Evolutionary conservation across 2,329 filamentous ascomycete species (phyloP), one percentile per base, ranked within the genome.

Genomic region (Talaromyces verruculosus): DNA sequence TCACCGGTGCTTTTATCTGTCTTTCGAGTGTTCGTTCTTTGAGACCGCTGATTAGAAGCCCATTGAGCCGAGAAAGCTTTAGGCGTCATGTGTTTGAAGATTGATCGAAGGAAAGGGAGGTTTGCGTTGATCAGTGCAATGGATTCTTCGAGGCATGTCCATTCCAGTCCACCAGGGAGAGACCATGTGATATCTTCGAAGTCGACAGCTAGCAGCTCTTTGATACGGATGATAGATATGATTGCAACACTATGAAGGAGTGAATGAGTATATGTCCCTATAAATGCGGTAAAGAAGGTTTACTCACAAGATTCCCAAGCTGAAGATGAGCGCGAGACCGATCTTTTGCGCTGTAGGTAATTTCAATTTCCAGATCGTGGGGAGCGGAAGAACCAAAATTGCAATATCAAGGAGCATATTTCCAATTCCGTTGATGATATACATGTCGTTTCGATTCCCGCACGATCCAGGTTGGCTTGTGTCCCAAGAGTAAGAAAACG

Each of bases 101-200:
- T 37, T 13, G 55, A 59, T 35, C 55, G 55, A 37, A 59, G 55
- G 55, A 59, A 59, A 22, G 55, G 55, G n/a, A 59, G 33, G 33
- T 59, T 59, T 35, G 55, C 55, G 8, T 59, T 59, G 6, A 59
- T 39, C 15, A 59, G 19, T 35, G 55, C 55, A 22, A 59, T 59
- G 22, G 55, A 59, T 39, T 59, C 55, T 59, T 59, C 55, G 37
- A 59, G 55, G 25, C 55, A 59, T 39, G 55, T 59, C 55, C 55
- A 59, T 39, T 59, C 55, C 13, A 59, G 19, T 4, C 55, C 55
- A 22, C 55, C 55, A 59, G 55, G 55, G 22, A 59, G 55, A 25
- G 55, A 59, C 55, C 55, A 59, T 39, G 55, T 59, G n/a, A 59
- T 59, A 37, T 59, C 55, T 39, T 59, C 55, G 17, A 59, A 59